Evolutionary conservation across 306 rosid species (phyloP), one percentile per base, ranked within the genome.

Genomic region (Lithocarpus polystachyus): DNA sequence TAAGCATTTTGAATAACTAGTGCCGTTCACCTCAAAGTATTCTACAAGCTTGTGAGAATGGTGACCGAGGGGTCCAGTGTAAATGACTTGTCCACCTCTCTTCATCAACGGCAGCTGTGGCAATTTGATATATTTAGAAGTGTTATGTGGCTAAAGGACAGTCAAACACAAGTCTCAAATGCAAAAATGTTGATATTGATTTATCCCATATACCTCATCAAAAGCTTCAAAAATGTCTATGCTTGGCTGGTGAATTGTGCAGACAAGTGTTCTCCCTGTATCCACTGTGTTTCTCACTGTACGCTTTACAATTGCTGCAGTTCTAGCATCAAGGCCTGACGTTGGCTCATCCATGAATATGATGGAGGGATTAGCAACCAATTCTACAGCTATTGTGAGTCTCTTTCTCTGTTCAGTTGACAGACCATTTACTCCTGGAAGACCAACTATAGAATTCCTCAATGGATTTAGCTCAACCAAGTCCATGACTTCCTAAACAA

Each of bases 161-260:
- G 61, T 31, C 53, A 26, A 0, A 40, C 19, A 79, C 79, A 65
- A 13, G 70, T 60, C 72, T 26, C 74, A 48, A 35, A 62, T 22
- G 53, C 45, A 40, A 6, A 75, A 76, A 76, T 65, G 13, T 5
- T 22, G 33, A 72, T 48, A 72, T 55, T 33, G 6, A 48, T 48
- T 4, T 24, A 76, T 35, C 67, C 28, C 69, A 54, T 19, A 20
- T 75, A 86, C 91, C 91, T 88, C 91, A 68, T 88, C 81, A 35
- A 86, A 88, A 71, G 86, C 65, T 81, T 88, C 88, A 80, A 86
- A 88, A 76, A 88, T 79, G 81, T 88, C 91, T 52, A 86, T 81
- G 85, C 89, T 81, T 74, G 91, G 91, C 82, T 88, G 89, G 84
- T 88, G 91, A 86, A 86, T 88, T 75, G 91, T 88, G 88, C 91